Evolutionary conservation across 768 basidiomycete species (phyloP).

Genomic region (Tricholomella constricta): DNA sequence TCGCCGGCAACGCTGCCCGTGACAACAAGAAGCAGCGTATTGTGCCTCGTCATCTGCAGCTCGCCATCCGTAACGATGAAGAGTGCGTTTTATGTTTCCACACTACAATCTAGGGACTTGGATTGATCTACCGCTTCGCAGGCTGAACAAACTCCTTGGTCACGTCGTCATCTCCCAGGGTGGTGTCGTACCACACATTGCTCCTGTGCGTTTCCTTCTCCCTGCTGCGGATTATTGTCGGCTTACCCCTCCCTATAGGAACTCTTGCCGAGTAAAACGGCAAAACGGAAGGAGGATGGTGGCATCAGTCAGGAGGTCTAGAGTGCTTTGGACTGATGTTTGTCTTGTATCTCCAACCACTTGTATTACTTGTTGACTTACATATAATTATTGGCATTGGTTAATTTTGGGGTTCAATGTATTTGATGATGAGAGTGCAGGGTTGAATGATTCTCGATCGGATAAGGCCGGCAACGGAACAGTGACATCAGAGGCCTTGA

Average conservation of each 20-base stretch:
- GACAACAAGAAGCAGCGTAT: constrained; percentile 94
- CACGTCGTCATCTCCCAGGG: constrained; percentile 85
- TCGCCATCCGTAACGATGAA: constrained; percentile 91
- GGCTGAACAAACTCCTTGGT: constrained; percentile 76
- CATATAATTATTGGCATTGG: constrained; percentile 17
- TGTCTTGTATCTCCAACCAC: constrained; percentile 23
- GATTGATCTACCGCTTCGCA: constrained; percentile 14
- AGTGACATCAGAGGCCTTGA: too few relatives aligned
- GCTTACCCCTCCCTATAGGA: constrained; percentile 20
- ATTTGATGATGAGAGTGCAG: too few relatives aligned
- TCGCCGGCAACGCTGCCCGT: constrained; percentile 84
- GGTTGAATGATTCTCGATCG: too few relatives aligned
- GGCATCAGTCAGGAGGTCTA: constrained; percentile 49
- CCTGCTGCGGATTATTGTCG: background rate
- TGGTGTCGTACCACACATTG: constrained; percentile 78
- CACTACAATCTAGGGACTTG: background rate
- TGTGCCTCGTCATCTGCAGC: constrained; percentile 88
- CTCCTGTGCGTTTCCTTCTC: constrained; percentile 34
- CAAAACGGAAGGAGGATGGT: constrained; percentile 47
- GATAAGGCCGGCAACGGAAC: too few relatives aligned
- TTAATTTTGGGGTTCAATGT: background rate
- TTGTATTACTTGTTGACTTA: constrained; percentile 25
- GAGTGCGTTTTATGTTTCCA: constrained; percentile 45
- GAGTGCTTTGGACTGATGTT: constrained; percentile 18
- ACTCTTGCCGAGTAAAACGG: constrained; percentile 46